phyloP scores from a whole-genome alignment of 2,329 filamentous ascomycete species.

The Pezizomycotina sp. region DNA sequence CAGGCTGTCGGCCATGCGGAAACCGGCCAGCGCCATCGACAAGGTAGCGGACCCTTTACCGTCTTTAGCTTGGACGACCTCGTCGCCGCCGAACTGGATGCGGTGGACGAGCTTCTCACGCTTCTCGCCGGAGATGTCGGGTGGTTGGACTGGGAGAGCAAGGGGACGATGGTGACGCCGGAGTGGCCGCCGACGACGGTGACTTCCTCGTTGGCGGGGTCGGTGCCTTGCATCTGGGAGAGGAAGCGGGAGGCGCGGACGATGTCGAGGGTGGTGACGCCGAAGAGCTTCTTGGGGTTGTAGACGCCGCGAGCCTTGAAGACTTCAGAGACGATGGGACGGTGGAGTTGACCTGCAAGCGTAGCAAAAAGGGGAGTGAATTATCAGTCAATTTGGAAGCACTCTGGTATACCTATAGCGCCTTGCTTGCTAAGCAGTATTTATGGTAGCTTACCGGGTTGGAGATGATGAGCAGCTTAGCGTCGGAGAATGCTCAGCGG shows the following conservation, averaged over 20 bases:
- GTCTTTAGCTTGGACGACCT: constrained; percentile 98
- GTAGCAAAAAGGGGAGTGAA: no score
- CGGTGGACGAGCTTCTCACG: constrained; percentile 68
- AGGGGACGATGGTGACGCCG: constrained; percentile 92
- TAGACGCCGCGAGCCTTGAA: constrained; percentile 93
- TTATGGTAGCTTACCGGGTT: constrained; percentile 52
- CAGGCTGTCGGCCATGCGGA: constrained; percentile 70
- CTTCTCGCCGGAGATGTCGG: constrained; percentile 62
- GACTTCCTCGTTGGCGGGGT: constrained; percentile 86
- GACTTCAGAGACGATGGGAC: constrained; percentile 95
- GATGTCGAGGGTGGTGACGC: constrained; percentile 97
- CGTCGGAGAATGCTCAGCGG: constrained; percentile 70
- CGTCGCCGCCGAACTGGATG: constrained; percentile 97
- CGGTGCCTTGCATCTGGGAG: constrained; percentile 75
- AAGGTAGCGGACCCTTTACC: constrained; percentile 92
- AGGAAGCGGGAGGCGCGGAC: constrained; percentile 97
- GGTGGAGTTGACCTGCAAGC: constrained; percentile 93
- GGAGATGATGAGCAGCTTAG: constrained; percentile 92
- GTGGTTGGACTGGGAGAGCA: constrained; percentile 88
- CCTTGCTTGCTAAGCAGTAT: not conserved
- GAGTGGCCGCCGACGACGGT: constrained; percentile 94
- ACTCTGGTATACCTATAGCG: constrained; percentile 8
- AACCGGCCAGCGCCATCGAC: constrained; percentile 96
- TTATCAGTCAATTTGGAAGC: constrained; percentile 7
- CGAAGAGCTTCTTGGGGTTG: constrained; percentile 98